Percentiles rank a stretch among this genome's conserved stretches.
Conservation (phyloP, 805 yeast genomes). For the Saccharomycopsis fermentans region DNA sequence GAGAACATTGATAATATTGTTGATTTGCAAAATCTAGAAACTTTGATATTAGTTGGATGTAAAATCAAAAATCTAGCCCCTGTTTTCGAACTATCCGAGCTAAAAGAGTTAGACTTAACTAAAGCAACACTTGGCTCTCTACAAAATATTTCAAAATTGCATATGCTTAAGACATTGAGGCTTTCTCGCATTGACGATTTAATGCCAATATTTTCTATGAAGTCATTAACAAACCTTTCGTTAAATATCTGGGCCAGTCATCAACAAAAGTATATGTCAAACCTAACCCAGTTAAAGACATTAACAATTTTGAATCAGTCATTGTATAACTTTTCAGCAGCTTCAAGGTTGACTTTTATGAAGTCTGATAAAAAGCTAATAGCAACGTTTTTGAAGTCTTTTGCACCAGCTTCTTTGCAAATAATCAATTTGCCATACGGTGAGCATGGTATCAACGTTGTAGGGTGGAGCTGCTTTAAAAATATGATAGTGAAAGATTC, state of each 20-base stretch:
- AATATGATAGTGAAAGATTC: background rate
- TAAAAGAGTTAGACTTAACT: background rate
- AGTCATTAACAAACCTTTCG: background rate
- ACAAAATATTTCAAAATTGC: background rate
- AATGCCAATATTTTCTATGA: background rate
- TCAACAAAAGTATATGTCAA: background rate
- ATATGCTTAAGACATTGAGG: background rate
- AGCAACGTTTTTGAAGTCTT: background rate
- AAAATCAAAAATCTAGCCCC: background rate
- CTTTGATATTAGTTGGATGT: background rate
- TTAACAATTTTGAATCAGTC: background rate
- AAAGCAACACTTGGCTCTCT: background rate
- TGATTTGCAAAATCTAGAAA: background rate
- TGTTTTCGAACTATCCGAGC: background rate
- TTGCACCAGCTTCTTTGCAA: background rate
- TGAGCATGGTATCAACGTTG: background rate
- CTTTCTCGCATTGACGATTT: background rate
- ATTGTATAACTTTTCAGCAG: background rate
- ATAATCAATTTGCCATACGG: background rate
- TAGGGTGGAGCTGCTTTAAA: background rate
- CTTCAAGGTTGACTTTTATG: background rate
- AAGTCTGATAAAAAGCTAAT: background rate
- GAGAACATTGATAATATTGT: background rate
- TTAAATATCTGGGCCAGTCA: background rate
- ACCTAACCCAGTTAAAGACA: background rate